Evolutionary conservation across 2,329 filamentous ascomycete species (phyloP).

Genomic region (Aspergillus sp.): DNA sequence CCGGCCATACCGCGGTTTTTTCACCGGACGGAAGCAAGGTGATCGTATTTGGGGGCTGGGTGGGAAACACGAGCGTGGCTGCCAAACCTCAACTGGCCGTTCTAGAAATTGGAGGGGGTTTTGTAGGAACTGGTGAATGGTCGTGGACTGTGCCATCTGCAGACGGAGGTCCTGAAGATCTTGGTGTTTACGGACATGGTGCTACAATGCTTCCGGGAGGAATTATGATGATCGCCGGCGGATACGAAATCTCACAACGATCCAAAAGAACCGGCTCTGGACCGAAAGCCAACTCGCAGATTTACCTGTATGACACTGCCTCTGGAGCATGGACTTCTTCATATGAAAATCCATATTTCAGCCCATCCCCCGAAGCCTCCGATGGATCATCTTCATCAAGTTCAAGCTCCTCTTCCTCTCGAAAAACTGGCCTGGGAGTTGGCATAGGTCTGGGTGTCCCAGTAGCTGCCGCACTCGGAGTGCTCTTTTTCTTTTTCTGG

Average conservation of each 20-base stretch:
- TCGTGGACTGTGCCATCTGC: constrained; percentile 42
- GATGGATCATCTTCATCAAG: constrained; percentile 11
- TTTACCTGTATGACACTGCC: constrained; percentile 62
- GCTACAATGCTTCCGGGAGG: constrained; percentile 61
- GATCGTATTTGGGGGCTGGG: constrained; percentile 86
- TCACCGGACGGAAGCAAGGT: constrained; percentile 76
- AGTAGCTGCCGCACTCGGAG: constrained; percentile 48
- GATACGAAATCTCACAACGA: constrained; percentile 51
- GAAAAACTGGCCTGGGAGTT: constrained; percentile 61
- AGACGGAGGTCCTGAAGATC: constrained; percentile 40
- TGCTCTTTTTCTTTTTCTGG: constrained; percentile 53
- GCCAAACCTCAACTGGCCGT: constrained; percentile 80
- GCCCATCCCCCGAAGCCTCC: constrained; percentile 2
- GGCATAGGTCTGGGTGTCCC: constrained; percentile 65
- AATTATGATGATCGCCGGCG: constrained; percentile 62
- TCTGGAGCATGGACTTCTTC: constrained; percentile 58
- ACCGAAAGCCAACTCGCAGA: constrained; percentile 42
- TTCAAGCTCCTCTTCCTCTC: constrained; percentile 28
- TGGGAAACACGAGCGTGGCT: constrained; percentile 72
- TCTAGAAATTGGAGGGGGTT: constrained; percentile 71
- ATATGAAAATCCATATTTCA: constrained; percentile 51
- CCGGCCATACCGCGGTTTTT: constrained; percentile 83
- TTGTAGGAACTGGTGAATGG: constrained; percentile 55
- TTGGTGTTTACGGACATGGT: constrained; percentile 62
- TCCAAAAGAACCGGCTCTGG: constrained; percentile 37